These are phyloP conservation scores for Solanum clarkiae DNA, from an alignment of 257 asterid genomes.

Conservation along the genomic window DNA sequence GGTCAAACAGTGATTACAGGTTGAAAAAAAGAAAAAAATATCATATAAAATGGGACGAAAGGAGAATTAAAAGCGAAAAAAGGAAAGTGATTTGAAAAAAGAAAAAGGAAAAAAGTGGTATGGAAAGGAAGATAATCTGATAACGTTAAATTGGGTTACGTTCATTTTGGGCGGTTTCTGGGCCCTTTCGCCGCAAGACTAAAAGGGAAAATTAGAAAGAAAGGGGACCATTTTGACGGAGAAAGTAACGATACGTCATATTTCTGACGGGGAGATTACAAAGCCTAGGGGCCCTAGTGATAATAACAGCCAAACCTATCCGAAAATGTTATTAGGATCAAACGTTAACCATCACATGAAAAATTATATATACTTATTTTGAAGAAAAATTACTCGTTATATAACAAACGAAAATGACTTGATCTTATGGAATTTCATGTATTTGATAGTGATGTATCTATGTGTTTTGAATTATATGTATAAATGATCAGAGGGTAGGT, in stretches of 20 bases:
- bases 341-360: not conserved
- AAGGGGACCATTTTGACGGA: not conserved
- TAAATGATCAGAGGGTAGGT: not conserved
- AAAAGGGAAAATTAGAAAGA: not conserved
- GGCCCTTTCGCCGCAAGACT: conserved; percentile 10
- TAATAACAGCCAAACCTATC: not conserved
- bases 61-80: not conserved
- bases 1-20: not conserved
- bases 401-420: not conserved
- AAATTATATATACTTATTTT: too few species aligned
- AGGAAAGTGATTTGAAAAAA: not conserved
- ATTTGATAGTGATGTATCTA: not conserved
- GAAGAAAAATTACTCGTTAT: not conserved
- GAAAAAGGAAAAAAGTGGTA: not conserved
- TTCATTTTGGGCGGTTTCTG: conserved; percentile 7
- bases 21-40: not conserved
- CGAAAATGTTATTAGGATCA: too few species aligned
- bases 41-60: too few species aligned
- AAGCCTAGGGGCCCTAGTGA: not conserved
- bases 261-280: not conserved
- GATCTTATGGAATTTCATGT: not conserved
- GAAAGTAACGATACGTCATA: conserved; percentile 16
- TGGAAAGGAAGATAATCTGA: not conserved
- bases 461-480: not conserved
- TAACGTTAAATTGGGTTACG: not conserved